phyloP scores from a whole-genome alignment of 352 stramenopile genomes.

The Phytophthora lateralis region DNA sequence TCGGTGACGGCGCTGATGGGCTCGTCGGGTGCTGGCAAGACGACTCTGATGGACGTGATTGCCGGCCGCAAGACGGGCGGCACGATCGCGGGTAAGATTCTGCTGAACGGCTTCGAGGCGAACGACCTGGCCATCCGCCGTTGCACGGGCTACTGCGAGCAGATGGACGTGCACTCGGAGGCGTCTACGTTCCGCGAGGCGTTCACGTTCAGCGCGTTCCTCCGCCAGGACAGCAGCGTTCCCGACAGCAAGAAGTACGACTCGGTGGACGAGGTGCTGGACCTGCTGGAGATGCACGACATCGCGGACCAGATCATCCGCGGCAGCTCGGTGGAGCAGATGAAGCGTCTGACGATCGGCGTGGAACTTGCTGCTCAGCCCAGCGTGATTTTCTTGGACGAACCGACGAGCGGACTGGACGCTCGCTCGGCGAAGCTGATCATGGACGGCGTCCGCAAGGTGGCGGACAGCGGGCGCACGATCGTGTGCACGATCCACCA shows the following conservation, averaged over 20 bases:
- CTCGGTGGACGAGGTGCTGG: slow-evolving; percentile 57
- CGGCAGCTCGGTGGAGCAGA: slow-evolving; percentile 42
- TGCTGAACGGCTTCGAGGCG: slow-evolving; percentile 36
- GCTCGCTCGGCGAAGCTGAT: slow-evolving; percentile 57
- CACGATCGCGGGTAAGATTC: slow-evolving; percentile 3
- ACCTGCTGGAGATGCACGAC: slow-evolving; percentile 51
- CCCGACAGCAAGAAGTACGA: no score
- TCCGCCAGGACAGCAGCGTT: no score
- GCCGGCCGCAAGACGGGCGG: slow-evolving; percentile 18
- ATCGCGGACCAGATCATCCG: slow-evolving; percentile 29
- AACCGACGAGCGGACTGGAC: slow-evolving; percentile 72
- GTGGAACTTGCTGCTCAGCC: slow-evolving; percentile 74
- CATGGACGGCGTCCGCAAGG: slow-evolving; percentile 79
- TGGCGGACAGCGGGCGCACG: slow-evolving; percentile 63
- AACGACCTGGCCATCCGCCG: slow-evolving; percentile 51
- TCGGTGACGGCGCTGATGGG: slow-evolving; percentile 22
- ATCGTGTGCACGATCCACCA: slow-evolving; percentile 93
- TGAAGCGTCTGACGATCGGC: slow-evolving; percentile 50
- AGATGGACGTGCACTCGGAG: slow-evolving; percentile 90
- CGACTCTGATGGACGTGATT: slow-evolving; percentile 25
- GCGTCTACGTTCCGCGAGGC: slow-evolving; percentile 89
- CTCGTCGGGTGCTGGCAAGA: slow-evolving; percentile 20
- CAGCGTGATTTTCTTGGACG: slow-evolving; percentile 70
- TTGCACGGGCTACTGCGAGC: slow-evolving; percentile 62
- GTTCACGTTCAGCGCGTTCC: no score